Evolutionary conservation across 192 early-diverging fungal genomes (phyloP).

Genomic region (Coemansia sp.): DNA sequence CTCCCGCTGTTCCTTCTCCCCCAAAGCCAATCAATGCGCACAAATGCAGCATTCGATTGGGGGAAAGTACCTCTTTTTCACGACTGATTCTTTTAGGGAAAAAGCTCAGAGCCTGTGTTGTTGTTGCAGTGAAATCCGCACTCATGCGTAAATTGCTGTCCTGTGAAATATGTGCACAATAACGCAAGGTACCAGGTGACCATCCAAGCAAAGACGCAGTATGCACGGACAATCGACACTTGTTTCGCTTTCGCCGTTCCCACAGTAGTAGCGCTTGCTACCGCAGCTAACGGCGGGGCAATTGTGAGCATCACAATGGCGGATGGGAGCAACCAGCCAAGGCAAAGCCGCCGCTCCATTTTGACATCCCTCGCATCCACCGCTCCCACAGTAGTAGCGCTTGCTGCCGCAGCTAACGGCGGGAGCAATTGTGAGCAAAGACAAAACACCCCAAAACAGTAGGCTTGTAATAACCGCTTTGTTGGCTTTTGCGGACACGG

Average conservation of each 20-base stretch:
- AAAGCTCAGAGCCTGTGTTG: neutral
- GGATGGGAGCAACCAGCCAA: neutral
- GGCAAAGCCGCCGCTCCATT: no score
- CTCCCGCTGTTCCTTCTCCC: neutral
- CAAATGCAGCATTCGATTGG: neutral
- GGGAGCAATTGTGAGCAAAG: neutral
- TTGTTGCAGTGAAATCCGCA: neutral
- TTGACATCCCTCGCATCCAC: no score
- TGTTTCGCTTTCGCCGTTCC: neutral
- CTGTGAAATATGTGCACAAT: neutral
- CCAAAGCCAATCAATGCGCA: neutral
- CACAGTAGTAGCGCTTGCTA: neutral
- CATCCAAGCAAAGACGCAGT: neutral
- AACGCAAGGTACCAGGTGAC: conserved; percentile 7
- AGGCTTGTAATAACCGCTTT: neutral
- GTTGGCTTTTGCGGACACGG: neutral
- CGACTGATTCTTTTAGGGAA: neutral
- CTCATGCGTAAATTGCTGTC: neutral
- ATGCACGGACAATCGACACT: neutral
- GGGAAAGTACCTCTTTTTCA: neutral
- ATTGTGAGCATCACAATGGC: neutral
- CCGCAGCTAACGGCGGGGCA: neutral
- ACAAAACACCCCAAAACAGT: neutral
- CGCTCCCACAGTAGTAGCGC: neutral
- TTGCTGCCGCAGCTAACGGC: neutral